Conservation (phyloP, 2,329 filamentous ascomycete genomes). For the Colletotrichum scovillei region DNA sequence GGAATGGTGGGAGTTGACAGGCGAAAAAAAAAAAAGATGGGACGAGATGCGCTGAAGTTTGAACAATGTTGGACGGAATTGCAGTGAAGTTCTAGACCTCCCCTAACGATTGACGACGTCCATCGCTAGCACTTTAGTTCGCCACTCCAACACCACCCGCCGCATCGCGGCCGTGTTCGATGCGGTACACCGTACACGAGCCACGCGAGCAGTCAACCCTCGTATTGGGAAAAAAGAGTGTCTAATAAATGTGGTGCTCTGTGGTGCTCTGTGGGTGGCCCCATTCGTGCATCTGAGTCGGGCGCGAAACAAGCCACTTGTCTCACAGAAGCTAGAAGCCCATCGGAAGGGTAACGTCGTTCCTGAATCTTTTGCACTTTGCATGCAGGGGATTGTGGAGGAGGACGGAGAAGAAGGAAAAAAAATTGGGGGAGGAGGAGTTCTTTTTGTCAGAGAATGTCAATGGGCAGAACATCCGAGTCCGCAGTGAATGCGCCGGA, state of each 20-base stretch:
- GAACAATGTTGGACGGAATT: neutral
- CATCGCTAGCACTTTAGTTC: neutral
- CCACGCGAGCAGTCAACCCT: neutral
- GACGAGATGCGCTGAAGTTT: too few relatives aligned
- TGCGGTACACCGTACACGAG: neutral
- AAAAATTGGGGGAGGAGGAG: neutral
- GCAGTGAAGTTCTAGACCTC: neutral
- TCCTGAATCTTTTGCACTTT: slow-evolving; percentile 16
- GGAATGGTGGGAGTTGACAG: neutral
- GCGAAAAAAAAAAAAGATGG: neutral
- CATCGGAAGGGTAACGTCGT: slow-evolving; percentile 10
- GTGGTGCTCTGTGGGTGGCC: neutral
- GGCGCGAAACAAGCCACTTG: slow-evolving; percentile 23
- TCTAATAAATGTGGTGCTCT: slow-evolving; percentile 2
- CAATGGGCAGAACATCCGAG: neutral
- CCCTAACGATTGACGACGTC: neutral
- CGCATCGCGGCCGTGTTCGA: neutral
- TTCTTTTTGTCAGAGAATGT: neutral
- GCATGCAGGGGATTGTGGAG: slow-evolving; percentile 5
- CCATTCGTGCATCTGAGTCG: slow-evolving; percentile 18
- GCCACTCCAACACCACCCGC: neutral
- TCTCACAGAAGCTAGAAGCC: slow-evolving; percentile 21
- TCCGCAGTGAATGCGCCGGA: neutral
- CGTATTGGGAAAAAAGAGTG: neutral
- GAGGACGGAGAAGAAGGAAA: neutral